Conservation (phyloP, 2,329 filamentous ascomycete genomes). For the Sarocladiaceae sp. region DNA sequence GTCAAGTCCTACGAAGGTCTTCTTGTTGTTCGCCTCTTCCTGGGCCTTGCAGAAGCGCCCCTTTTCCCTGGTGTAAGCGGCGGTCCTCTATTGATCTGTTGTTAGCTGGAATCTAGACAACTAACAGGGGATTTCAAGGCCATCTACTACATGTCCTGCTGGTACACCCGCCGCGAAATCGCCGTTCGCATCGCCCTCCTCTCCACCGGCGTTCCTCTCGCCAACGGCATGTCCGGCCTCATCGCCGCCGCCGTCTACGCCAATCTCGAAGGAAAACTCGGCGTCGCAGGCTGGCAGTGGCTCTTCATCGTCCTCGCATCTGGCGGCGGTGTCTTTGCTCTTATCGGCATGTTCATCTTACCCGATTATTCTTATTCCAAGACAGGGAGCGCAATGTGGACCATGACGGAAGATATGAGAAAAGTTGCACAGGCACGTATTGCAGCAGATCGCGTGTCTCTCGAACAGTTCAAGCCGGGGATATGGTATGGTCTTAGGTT, state of each 20-base stretch:
- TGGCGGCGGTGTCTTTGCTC: conserved; percentile 18
- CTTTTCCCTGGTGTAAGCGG: conserved; percentile 13
- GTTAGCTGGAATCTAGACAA: too few species aligned
- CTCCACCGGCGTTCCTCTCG: conserved; percentile 16
- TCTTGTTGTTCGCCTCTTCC: conserved; percentile 11
- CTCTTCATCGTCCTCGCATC: conserved; percentile 60
- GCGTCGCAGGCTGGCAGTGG: conserved; percentile 56
- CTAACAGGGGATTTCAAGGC: too few species aligned
- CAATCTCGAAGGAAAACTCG: conserved; percentile 28
- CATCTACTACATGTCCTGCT: conserved; percentile 15
- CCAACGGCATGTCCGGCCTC: conserved; percentile 16
- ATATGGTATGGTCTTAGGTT: not conserved
- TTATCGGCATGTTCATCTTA: conserved; percentile 13
- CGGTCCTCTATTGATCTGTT: too few species aligned
- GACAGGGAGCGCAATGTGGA: conserved; percentile 12
- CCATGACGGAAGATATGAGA: conserved; percentile 11
- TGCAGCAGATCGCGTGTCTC: conserved; percentile 16
- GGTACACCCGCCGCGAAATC: conserved; percentile 19
- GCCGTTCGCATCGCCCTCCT: conserved; percentile 17
- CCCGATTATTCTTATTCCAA: conserved; percentile 13
- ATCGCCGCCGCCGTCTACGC: conserved; percentile 24
- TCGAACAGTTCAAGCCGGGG: not conserved
- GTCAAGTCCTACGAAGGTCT: conserved; percentile 8
- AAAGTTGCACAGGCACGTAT: conserved; percentile 14
- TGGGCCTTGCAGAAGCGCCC: conserved; percentile 15